These are phyloP conservation scores for Limnanthes douglasii DNA, from an alignment of 345 rosid genomes.

Conservation along the genomic window DNA sequence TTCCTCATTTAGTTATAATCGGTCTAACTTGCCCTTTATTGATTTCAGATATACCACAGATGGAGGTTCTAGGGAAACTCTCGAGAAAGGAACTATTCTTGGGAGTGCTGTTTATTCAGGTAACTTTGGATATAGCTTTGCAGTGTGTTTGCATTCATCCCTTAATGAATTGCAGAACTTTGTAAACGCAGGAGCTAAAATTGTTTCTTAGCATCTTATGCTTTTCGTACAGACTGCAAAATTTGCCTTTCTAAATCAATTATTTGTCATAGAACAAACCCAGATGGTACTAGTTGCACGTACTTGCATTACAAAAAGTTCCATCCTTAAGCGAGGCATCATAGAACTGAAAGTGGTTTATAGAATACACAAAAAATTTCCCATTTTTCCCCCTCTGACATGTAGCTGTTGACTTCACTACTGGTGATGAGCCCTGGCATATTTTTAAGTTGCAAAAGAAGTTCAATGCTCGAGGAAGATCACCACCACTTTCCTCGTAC, in stretches of 20 bases:
- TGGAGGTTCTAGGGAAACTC: constrained; percentile 66
- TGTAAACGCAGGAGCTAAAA: too few relatives aligned
- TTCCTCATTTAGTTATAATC: neutral
- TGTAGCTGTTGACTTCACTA: constrained; percentile 84
- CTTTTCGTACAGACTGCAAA: too few relatives aligned
- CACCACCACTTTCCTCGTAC: constrained; percentile 89
- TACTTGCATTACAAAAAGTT: neutral
- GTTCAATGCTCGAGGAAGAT: constrained; percentile 85
- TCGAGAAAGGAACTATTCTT: constrained; percentile 60
- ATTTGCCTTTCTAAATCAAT: too few relatives aligned
- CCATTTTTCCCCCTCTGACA: constrained; percentile 5
- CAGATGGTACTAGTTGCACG: too few relatives aligned
- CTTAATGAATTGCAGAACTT: too few relatives aligned
- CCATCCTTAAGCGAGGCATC: too few relatives aligned
- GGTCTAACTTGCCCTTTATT: constrained; percentile 3
- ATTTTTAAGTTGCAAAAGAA: constrained; percentile 70
- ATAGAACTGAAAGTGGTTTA: neutral
- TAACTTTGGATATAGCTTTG: constrained; percentile 10
- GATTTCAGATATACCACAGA: constrained; percentile 76
- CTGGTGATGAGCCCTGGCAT: constrained; percentile 79
- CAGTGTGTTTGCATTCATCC: too few relatives aligned
- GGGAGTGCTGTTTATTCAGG: constrained; percentile 67
- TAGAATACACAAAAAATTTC: too few relatives aligned
- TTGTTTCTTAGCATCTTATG: too few relatives aligned
- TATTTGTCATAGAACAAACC: too few relatives aligned